A percentile compares a stretch with the other conserved stretches of the same genome.
These are phyloP conservation scores for Fusarium hostae DNA, from an alignment of 2,329 filamentous ascomycete species.

Conservation along the genomic window DNA sequence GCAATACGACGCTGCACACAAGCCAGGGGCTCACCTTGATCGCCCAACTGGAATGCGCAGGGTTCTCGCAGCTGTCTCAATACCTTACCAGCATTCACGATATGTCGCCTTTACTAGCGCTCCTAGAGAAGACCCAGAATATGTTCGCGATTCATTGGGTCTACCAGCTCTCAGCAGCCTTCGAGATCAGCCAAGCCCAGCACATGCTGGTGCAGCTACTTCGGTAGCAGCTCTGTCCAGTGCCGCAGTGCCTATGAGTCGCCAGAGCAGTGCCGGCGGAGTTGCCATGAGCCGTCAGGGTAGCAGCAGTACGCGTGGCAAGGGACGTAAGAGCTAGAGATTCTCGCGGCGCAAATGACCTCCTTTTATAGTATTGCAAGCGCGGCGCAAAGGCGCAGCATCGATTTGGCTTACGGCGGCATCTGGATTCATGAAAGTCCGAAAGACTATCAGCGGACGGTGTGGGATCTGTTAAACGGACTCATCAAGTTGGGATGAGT, in stretches of 20 bases:
- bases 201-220: constrained; percentile 35
- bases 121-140: constrained; percentile 60
- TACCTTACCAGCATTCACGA: constrained; percentile 58
- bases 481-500: constrained; percentile 18
- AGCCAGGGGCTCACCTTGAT: constrained; percentile 66
- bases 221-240: constrained; percentile 45
- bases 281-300: constrained; percentile 67
- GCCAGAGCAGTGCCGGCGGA: constrained; percentile 66
- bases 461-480: constrained; percentile 22
- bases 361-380: constrained; percentile 45
- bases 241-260: constrained; percentile 63
- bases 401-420: constrained; percentile 27
- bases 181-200: constrained; percentile 54
- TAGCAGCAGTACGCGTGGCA: constrained; percentile 62
- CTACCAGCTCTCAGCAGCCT: constrained; percentile 57
- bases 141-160: constrained; percentile 61
- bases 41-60: constrained; percentile 63
- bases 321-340: constrained; percentile 52
- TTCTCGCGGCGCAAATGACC: constrained; percentile 9
- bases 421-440: constrained; percentile 16
- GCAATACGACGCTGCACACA: constrained; percentile 65
- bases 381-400: constrained; percentile 44
- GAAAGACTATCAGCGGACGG: constrained; percentile 6
- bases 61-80: constrained; percentile 65
- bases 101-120: constrained; percentile 61